Conservation (phyloP, 2,329 filamentous ascomycete species). For the Arthrobotrys megalospora region DNA sequence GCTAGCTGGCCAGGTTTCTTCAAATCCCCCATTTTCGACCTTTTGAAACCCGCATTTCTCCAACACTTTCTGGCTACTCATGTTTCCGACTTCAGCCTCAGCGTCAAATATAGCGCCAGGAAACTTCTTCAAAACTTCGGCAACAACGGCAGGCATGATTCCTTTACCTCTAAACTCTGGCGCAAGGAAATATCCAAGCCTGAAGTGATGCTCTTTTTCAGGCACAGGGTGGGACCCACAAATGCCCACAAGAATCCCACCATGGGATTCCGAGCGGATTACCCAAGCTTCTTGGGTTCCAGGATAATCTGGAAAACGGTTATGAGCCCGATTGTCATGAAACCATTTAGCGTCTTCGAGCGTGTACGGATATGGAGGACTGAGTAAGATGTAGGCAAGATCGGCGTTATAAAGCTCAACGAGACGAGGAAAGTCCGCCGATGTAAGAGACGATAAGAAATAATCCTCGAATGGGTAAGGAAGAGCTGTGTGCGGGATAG, state of each 20-base stretch:
- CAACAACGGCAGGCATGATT: conserved; percentile 39
- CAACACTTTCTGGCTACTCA: conserved; percentile 45
- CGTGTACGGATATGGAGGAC: conserved; percentile 50
- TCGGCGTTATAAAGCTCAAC: conserved; percentile 47
- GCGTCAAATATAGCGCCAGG: conserved; percentile 45
- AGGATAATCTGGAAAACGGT: conserved; percentile 21
- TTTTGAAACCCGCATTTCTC: conserved; percentile 41
- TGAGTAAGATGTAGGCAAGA: conserved; percentile 37
- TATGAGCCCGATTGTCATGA: conserved; percentile 29
- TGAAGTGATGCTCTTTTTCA: conserved; percentile 3
- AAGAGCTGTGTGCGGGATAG: conserved; percentile 30
- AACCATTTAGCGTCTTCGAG: conserved; percentile 51
- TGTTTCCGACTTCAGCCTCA: conserved; percentile 38
- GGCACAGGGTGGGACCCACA: conserved; percentile 32
- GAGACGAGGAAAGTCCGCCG: conserved; percentile 44
- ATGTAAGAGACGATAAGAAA: conserved; percentile 35
- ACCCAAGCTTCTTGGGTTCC: conserved; percentile 39
- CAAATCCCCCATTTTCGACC: conserved; percentile 18
- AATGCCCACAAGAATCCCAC: conserved; percentile 34
- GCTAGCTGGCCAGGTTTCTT: conserved; percentile 44
- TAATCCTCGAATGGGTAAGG: conserved; percentile 46
- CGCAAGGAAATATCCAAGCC: conserved; percentile 50
- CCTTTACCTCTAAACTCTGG: conserved; percentile 52
- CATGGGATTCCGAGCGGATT: conserved; percentile 37
- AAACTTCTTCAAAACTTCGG: conserved; percentile 41